These are phyloP conservation scores for Didymella arachidicola DNA, from an alignment of 2,329 filamentous ascomycete genomes.

Conservation along the genomic window DNA sequence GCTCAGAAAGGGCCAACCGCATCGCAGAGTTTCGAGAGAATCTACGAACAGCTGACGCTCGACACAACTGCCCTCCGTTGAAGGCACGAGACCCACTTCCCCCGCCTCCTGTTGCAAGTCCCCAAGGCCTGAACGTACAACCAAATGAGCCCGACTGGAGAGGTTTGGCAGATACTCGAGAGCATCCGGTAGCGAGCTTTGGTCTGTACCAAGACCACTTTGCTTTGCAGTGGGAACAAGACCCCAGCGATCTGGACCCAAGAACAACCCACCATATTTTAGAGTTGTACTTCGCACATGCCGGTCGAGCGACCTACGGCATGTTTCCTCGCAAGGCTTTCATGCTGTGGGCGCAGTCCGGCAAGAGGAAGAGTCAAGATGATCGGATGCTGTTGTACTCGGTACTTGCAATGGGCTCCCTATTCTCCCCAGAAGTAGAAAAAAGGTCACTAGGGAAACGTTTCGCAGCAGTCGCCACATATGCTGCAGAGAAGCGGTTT, in stretches of 20 bases:
- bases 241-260: constrained; percentile 62
- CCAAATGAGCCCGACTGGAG: constrained; percentile 48
- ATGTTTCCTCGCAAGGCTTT: constrained; percentile 66
- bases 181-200: constrained; percentile 39
- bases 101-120: constrained; percentile 29
- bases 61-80: constrained; percentile 38
- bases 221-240: constrained; percentile 56
- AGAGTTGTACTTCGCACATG: constrained; percentile 64
- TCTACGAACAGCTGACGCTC: constrained; percentile 38
- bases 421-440: constrained; percentile 61
- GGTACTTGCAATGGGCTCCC: constrained; percentile 64
- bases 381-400: constrained; percentile 69
- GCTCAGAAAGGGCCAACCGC: constrained; percentile 40
- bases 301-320: constrained; percentile 62
- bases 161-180: constrained; percentile 38
- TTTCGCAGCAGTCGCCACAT: constrained; percentile 65
- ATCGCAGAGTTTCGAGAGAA: constrained; percentile 42
- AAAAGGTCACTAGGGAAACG: constrained; percentile 55
- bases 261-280: constrained; percentile 61
- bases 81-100: constrained; percentile 40
- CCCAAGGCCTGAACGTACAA: constrained; percentile 45
- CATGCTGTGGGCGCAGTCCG: constrained; percentile 61
- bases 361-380: constrained; percentile 58
- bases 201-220: constrained; percentile 46
- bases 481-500: constrained; percentile 62